phyloP scores from a whole-genome alignment of 1,139 yeast species.

The Blastobotrys capitulatus region DNA sequence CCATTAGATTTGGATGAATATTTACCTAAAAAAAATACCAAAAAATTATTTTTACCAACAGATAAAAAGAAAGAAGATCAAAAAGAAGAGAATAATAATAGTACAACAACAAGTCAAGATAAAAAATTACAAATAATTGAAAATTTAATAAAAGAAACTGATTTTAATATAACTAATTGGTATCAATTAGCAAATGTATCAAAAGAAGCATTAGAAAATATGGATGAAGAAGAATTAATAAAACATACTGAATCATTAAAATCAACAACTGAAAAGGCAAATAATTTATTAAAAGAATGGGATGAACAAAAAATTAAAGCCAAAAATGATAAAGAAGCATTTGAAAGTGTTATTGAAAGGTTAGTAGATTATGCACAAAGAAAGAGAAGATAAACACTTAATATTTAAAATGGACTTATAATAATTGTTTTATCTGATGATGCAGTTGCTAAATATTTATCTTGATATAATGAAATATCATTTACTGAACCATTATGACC shows the following conservation, averaged over 20 bases:
- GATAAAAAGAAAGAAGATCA: background rate
- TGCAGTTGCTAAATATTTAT: conserved; percentile 11
- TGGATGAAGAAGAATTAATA: conserved; percentile 32
- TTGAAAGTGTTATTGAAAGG: conserved; percentile 66
- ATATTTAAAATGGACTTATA: conserved; percentile 18
- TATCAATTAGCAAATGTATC: conserved; percentile 32
- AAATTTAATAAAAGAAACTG: conserved; percentile 21
- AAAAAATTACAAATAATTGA: conserved; percentile 1
- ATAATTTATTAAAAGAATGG: conserved; percentile 46
- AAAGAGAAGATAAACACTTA: conserved; percentile 15
- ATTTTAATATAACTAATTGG: conserved; percentile 25
- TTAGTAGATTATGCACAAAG: conserved; percentile 63
- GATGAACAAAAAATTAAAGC: conserved; percentile 40
- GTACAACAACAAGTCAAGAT: conserved; percentile 4
- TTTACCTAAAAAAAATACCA: conserved; percentile 31
- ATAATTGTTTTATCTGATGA: conserved; percentile 26
- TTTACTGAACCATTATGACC: conserved; percentile 63
- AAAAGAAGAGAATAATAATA: background rate
- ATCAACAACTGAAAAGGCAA: conserved; percentile 29
- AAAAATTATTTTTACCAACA: conserved; percentile 28
- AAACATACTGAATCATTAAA: conserved; percentile 27
- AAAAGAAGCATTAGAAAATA: conserved; percentile 32
- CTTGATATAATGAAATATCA: conserved; percentile 46
- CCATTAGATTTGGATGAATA: conserved; percentile 56
- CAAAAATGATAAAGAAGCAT: conserved; percentile 52